Conservation (phyloP, 1,139 yeast genomes). For the Debaryomyces psychrophilus region DNA sequence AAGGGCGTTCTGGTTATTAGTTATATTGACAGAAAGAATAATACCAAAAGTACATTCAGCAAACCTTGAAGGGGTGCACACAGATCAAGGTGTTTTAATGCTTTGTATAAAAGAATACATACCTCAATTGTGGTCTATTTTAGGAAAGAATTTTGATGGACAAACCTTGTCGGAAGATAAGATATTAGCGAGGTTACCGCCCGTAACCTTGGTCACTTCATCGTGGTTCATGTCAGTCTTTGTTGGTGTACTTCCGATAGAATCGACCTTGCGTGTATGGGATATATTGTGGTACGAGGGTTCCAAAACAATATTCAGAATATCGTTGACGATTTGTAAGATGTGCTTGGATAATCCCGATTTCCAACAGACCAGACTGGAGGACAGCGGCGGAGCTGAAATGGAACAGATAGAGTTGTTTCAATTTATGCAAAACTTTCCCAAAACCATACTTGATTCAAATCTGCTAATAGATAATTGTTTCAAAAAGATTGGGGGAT, state of each 20-base stretch:
- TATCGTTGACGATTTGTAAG: conserved; percentile 81
- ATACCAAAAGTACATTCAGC: conserved; percentile 92
- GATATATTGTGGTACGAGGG: conserved; percentile 94
- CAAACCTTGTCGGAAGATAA: conserved; percentile 55
- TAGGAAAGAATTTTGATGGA: conserved; percentile 50
- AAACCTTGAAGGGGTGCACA: conserved; percentile 88
- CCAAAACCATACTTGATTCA: conserved; percentile 74
- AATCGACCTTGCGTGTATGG: conserved; percentile 88
- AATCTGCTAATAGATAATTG: conserved; percentile 70
- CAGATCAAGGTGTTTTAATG: conserved; percentile 94
- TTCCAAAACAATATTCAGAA: conserved; percentile 80
- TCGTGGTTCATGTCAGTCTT: conserved; percentile 98
- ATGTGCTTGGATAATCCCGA: conserved; percentile 66
- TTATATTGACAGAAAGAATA: conserved; percentile 79
- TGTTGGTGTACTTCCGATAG: conserved; percentile 86
- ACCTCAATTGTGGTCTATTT: conserved; percentile 74
- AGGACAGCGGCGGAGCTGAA: conserved; percentile 27
- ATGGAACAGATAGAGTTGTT: conserved; percentile 83
- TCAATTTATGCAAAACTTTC: conserved; percentile 82
- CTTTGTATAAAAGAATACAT: conserved; percentile 80
- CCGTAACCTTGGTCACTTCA: conserved; percentile 89
- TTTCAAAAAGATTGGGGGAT: conserved; percentile 72
- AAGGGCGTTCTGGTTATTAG: conserved; percentile 92
- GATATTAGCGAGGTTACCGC: conserved; percentile 77
- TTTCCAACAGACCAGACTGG: conserved; percentile 27